Evolutionary conservation across 2,329 filamentous ascomycete genomes (phyloP), one percentile per base, ranked within the genome.

Genomic region (Lachnellula hyalina): DNA sequence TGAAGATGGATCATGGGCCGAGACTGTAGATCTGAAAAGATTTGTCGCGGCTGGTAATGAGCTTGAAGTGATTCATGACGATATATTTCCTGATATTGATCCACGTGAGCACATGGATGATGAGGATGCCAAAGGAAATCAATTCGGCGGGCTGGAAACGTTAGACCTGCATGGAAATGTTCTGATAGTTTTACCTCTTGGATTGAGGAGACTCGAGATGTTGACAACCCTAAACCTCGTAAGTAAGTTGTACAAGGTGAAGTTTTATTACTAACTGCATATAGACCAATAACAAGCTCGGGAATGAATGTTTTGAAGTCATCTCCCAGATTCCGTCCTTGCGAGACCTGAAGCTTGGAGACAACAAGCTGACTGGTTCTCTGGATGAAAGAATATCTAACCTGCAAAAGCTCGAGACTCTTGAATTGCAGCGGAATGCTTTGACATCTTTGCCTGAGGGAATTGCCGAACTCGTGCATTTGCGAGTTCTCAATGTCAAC

Each of bases 31-130:
- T 67, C 74, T 97, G 46, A 87, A 86, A 0, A 84, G 87, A 57
- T 84, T 97, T 49, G 83, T 94, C 60, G 91, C 89, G 5, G 91
- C 93, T 8, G 91, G 96, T 67, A 97, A 99, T 66, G 89, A 96
- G 65, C 72, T 99, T 47, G 84, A 89, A 64, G 76, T 77, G 34
- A 77, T 97, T 35, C 81, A 84, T 2, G 89, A 94, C 17, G 74
- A 77, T 2, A 76, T 91, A 17, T 96, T 97, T 63, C 92, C 93
- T 0, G 91, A 96, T 63, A 71, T 78, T 19, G 75, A 77, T 36
- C 77, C 81, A 0, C 74, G 77, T 9, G 72, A 79, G 41, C 75
- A 81, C 17, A 70, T 83, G 40, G 77, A 82, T 7, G 79, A 84
- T 32, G 82, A 87, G 17, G 84, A 87, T n/a, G 76, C 78, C 4